Conservation (phyloP, 495 filamentous ascomycete species). For the Neurospora tetrasperma region DNA sequence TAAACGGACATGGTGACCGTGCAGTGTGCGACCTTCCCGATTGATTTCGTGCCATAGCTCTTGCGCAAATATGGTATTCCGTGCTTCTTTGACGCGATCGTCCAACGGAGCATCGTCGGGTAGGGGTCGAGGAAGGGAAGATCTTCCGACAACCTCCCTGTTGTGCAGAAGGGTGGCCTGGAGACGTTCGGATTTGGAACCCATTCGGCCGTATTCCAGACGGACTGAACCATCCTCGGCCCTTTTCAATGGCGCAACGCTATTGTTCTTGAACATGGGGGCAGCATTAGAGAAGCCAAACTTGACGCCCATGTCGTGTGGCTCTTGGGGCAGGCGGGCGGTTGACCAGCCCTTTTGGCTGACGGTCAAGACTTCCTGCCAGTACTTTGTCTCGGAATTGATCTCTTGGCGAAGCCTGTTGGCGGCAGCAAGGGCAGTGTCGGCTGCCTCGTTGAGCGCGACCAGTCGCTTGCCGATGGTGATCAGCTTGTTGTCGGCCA, state of each 20-base stretch:
- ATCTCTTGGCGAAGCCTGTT: slow-evolving; percentile 66
- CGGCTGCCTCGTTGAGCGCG: slow-evolving; percentile 61
- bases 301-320: slow-evolving; percentile 66
- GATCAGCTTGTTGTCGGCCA: slow-evolving; percentile 46
- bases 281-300: slow-evolving; percentile 83
- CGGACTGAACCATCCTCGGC: slow-evolving; percentile 62
- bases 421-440: slow-evolving; percentile 62
- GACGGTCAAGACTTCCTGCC: slow-evolving; percentile 72
- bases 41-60: slow-evolving; percentile 90
- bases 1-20: slow-evolving; percentile 53
- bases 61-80: slow-evolving; percentile 81
- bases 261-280: slow-evolving; percentile 63
- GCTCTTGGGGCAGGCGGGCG: slow-evolving; percentile 59
- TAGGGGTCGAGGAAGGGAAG: slow-evolving; percentile 30
- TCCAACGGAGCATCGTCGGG: slow-evolving; percentile 37
- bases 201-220: slow-evolving; percentile 57
- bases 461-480: slow-evolving; percentile 73
- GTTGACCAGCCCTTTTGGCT: slow-evolving; percentile 78
- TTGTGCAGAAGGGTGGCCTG: slow-evolving; percentile 47
- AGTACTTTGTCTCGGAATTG: slow-evolving; percentile 70
- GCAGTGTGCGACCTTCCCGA: slow-evolving; percentile 63
- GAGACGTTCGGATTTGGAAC: slow-evolving; percentile 47
- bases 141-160: slow-evolving; percentile 42
- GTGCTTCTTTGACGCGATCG: slow-evolving; percentile 63
- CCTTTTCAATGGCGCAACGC: slow-evolving; percentile 65